Evolutionary conservation across 148 eudicot species (phyloP).

Genomic region (Dianthus caryophyllus): DNA sequence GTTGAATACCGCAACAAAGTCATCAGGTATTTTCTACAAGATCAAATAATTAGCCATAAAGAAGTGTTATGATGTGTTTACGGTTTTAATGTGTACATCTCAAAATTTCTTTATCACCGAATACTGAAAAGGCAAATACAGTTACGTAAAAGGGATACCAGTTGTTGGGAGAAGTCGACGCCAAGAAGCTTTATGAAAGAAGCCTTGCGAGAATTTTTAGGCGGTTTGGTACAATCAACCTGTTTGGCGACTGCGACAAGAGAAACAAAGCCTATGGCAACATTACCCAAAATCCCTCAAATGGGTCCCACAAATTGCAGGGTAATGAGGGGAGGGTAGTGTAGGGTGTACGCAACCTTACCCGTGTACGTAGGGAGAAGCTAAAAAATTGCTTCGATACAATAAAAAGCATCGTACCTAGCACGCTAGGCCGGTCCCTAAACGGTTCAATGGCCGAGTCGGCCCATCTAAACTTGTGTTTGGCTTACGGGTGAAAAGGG

Average conservation of each 20-base stretch:
- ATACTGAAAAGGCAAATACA: background rate
- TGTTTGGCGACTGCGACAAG: slow-evolving; percentile 8
- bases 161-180: slow-evolving; percentile 22
- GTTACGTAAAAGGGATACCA: slow-evolving; percentile 11
- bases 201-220: background rate
- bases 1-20: slow-evolving; percentile 18
- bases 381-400: no score
- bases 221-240: slow-evolving; percentile 9
- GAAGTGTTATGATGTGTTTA: background rate
- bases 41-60: background rate
- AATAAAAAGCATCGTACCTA: no score
- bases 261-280: slow-evolving; percentile 12
- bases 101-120: background rate
- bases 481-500: no score
- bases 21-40: slow-evolving; percentile 28
- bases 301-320: no score
- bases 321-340: no score
- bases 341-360: no score
- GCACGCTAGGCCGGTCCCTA: no score
- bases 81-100: background rate
- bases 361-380: no score
- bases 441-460: no score
- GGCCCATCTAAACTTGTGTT: no score
- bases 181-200: slow-evolving; percentile 29
- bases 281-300: no score